Evolutionary conservation across 306 rosid species (phyloP).

Genomic region (Inga laurina): DNA sequence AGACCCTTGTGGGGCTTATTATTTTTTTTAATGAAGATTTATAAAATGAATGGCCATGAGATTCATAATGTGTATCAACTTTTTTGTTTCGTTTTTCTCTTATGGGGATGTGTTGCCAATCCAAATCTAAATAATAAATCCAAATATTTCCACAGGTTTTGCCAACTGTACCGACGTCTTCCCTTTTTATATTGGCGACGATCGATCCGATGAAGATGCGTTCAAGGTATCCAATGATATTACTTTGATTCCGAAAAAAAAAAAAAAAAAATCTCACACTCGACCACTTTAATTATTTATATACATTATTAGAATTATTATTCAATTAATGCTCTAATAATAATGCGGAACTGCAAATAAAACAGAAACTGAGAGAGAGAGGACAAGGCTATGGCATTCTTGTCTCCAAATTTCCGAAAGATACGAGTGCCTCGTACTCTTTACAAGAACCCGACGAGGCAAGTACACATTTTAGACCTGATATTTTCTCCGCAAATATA

Average conservation of each 20-base stretch:
- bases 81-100: background rate
- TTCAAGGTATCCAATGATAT: constrained; percentile 70
- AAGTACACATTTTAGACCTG: constrained; percentile 30
- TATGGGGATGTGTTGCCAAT: background rate
- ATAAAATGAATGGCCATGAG: background rate
- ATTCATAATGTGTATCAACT: background rate
- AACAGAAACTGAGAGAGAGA: constrained; percentile 72
- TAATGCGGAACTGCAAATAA: background rate
- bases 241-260: background rate
- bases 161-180: constrained; percentile 74
- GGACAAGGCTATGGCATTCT: constrained; percentile 96
- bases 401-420: constrained; percentile 83
- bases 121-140: constrained; percentile 16
- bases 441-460: constrained; percentile 86
- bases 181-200: constrained; percentile 90
- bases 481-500: background rate
- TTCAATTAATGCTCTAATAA: background rate
- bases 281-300: too few species aligned
- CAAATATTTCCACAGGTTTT: constrained; percentile 49
- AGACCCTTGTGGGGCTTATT: background rate
- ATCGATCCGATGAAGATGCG: constrained; percentile 87
- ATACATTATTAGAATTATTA: too few species aligned
- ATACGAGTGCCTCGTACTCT: constrained; percentile 83
- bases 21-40: background rate
- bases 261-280: too few species aligned